phyloP scores from a whole-genome alignment of 2,329 filamentous ascomycete genomes.

The Calycina herbarum region DNA sequence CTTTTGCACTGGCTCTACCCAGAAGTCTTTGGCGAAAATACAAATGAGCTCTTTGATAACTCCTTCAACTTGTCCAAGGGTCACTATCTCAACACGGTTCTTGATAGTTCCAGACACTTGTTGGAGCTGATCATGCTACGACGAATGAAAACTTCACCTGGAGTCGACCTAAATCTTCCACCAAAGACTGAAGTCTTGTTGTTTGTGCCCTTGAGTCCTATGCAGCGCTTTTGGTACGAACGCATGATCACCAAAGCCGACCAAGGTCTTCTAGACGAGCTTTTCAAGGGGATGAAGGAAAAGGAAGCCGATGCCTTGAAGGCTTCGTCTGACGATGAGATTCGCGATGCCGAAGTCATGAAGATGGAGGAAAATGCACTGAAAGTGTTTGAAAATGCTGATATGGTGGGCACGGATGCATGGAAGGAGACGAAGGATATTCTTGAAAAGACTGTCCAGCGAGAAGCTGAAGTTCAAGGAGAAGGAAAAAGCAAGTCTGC shows the following conservation, averaged over 20 bases:
- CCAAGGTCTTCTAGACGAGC: constrained; percentile 49
- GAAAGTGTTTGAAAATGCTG: constrained; percentile 36
- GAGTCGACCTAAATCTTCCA: constrained; percentile 55
- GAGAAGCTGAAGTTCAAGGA: constrained; percentile 24
- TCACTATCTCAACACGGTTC: constrained; percentile 51
- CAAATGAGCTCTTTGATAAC: constrained; percentile 50
- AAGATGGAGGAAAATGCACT: constrained; percentile 38
- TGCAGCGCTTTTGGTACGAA: constrained; percentile 60
- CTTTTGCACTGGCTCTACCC: constrained; percentile 58
- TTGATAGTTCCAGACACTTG: constrained; percentile 52
- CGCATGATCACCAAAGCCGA: constrained; percentile 56
- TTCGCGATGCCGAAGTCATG: constrained; percentile 34
- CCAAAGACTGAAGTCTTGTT: constrained; percentile 57
- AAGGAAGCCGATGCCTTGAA: constrained; percentile 24
- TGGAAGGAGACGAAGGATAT: constrained; percentile 50
- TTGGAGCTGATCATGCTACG: constrained; percentile 60
- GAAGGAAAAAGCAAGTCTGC: constrained; percentile 38
- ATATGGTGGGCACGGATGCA: constrained; percentile 37
- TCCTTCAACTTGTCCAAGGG: constrained; percentile 58
- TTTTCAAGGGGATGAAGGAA: constrained; percentile 46
- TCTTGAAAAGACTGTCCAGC: constrained; percentile 43
- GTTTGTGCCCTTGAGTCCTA: constrained; percentile 56
- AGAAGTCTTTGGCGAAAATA: constrained; percentile 55
- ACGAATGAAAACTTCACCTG: constrained; percentile 55
- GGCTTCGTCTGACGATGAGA: constrained; percentile 37